phyloP scores from a whole-genome alignment of 2,329 filamentous ascomycete genomes.

The Dactylella cylindrospora region DNA sequence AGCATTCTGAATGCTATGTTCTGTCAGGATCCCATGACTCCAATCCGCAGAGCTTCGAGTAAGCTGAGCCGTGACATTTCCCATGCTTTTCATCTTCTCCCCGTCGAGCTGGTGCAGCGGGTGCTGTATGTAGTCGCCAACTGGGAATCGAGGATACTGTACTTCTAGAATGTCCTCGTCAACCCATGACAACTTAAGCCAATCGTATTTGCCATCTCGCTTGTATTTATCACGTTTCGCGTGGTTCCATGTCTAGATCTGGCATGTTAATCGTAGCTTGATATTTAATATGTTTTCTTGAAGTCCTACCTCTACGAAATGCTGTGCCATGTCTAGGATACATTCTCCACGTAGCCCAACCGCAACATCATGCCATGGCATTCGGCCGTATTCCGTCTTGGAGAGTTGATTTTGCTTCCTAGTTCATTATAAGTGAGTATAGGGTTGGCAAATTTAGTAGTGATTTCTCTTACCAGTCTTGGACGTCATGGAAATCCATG shows the following conservation, averaged over 20 bases:
- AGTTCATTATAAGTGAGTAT: not conserved
- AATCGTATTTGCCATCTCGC: constrained; percentile 77
- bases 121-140: constrained; percentile 82
- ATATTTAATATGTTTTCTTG: not conserved
- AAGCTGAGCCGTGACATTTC: constrained; percentile 77
- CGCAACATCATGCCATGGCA: constrained; percentile 97
- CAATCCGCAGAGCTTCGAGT: constrained; percentile 90
- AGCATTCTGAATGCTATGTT: constrained; percentile 84
- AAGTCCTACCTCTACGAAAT: constrained; percentile 65
- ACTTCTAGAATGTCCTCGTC: constrained; percentile 84
- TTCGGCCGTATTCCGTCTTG: constrained; percentile 87
- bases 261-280: not conserved
- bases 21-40: constrained; percentile 84
- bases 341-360: constrained; percentile 89
- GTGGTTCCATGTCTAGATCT: constrained; percentile 81
- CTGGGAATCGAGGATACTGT: constrained; percentile 82
- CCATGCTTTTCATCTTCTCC: constrained; percentile 66
- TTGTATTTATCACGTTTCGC: constrained; percentile 98
- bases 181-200: constrained; percentile 76
- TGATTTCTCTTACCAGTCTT: constrained; percentile 63
- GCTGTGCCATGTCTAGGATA: constrained; percentile 91
- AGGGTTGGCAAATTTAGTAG: not conserved
- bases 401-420: constrained; percentile 84
- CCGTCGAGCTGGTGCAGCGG: constrained; percentile 69
- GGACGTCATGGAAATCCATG: constrained; percentile 85